phyloP scores from a whole-genome alignment of 108 stramenopile species.

The Cyclotella cryptica region DNA sequence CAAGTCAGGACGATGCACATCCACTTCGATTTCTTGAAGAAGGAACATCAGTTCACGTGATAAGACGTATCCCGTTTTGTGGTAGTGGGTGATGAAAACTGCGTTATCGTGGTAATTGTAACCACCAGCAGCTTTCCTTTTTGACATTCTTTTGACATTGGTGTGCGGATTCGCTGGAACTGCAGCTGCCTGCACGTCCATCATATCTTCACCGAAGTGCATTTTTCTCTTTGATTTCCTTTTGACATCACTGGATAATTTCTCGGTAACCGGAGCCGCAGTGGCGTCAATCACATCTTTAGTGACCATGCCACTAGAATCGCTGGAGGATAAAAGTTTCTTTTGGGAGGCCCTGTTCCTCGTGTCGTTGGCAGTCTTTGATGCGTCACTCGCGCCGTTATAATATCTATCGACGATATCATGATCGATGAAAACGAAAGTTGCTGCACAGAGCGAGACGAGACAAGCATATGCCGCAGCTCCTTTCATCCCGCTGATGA shows the following conservation, averaged over 20 bases:
- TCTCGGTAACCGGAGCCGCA: too few species aligned
- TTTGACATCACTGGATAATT: too few species aligned
- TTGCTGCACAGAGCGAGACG: background rate
- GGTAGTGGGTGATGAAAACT: conserved; percentile 35
- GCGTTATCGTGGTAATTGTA: conserved; percentile 42
- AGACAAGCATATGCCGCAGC: background rate
- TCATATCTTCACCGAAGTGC: background rate
- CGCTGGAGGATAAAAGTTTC: too few species aligned
- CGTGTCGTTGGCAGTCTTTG: background rate
- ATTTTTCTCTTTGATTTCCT: background rate
- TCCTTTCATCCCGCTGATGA: conserved; percentile 4
- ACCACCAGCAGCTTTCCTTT: background rate
- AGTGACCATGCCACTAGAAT: too few species aligned
- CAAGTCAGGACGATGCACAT: background rate
- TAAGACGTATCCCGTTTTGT: conserved; percentile 53
- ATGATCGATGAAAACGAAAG: background rate
- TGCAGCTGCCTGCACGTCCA: background rate
- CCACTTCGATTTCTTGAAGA: conserved; percentile 19
- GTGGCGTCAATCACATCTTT: too few species aligned
- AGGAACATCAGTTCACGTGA: conserved; percentile 31
- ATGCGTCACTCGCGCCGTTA: background rate
- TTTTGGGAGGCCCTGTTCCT: too few species aligned
- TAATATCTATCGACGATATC: background rate
- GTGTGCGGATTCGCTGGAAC: background rate
- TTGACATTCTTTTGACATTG: conserved; percentile 5